A percentile compares a stretch with the other conserved stretches of the same genome.
phyloP scores from a whole-genome alignment of 2,329 filamentous ascomycete genomes.

The Fusarium tuaranense region DNA sequence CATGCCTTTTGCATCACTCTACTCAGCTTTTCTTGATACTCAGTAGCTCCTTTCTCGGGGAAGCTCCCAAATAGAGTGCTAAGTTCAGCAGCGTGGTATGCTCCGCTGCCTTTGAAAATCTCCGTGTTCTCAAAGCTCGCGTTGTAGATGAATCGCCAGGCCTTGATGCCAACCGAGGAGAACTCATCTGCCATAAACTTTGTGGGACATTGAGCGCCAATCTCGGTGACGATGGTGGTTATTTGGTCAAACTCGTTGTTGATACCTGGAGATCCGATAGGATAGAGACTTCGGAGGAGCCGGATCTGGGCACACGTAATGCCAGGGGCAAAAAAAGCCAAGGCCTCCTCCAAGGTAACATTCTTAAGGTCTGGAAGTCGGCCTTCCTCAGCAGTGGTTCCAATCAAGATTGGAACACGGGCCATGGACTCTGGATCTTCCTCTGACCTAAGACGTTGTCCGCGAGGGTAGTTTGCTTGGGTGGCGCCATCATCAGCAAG shows the following conservation, averaged over 20 bases:
- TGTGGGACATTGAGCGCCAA: conserved; percentile 36
- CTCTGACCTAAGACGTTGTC: conserved; percentile 23
- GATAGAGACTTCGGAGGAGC: conserved; percentile 23
- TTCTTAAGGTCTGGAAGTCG: conserved; percentile 16
- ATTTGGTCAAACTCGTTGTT: conserved; percentile 33
- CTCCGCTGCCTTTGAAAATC: conserved; percentile 52
- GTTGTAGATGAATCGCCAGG: conserved; percentile 60
- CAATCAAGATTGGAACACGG: conserved; percentile 40
- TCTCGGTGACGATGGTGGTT: conserved; percentile 34
- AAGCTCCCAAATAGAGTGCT: conserved; percentile 57
- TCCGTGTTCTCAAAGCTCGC: conserved; percentile 61
- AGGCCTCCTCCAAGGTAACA: background rate
- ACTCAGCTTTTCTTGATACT: conserved; percentile 35
- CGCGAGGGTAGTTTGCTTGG: conserved; percentile 25
- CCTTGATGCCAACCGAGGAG: conserved; percentile 47
- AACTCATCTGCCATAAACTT: conserved; percentile 48
- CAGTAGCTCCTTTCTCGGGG: conserved; percentile 20
- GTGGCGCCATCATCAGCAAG: conserved; percentile 39
- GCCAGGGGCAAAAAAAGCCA: background rate
- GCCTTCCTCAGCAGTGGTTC: conserved; percentile 41
- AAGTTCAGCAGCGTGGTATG: conserved; percentile 61
- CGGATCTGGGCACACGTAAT: conserved; percentile 4
- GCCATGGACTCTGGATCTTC: conserved; percentile 21
- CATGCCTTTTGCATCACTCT: conserved; percentile 44
- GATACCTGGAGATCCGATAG: conserved; percentile 27